Base-by-base conservation (phyloP, 2,329 filamentous ascomycete genomes). In the Hymenoscyphus repandus region DNA sequence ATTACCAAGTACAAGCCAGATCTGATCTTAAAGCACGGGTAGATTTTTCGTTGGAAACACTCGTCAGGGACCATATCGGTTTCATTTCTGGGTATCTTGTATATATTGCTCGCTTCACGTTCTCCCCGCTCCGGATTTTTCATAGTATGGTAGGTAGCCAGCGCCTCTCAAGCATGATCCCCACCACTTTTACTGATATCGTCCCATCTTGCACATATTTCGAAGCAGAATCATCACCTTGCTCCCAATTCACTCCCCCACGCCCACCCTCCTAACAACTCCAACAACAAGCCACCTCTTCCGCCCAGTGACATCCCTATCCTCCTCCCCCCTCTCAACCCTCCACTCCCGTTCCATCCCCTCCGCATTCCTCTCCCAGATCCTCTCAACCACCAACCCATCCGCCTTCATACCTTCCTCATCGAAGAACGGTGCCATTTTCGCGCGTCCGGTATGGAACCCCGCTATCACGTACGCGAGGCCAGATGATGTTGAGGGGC, bases 271-370 rank as follows among this genome's bases (percentile, higher is more conserved):
- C 57, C 58, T 76, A 60, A 84, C 62, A 51, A 77, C 69, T 3
- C 74, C 78, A 50, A 88, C 72, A 4, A 80, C 79, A n/a, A 88
- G 69, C 85, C 86, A 90, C 56, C 81, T 77, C 70, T 89, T 90
- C 60, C 82, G 72, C 63, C 76, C 77, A 1, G 74, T 76, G 3
- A 77, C 68, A 63, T 86, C 77, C 62, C 89, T 68, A 63, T 86
- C 77, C 62, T 89, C 85, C 20, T 68, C 60, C 1, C 82, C 82
- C 6, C 83, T 74, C 61, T 85, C 80, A 55, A 68, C 68, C 12
- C 66, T 68, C 85, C 85, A 90, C 36, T 72, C 72, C 59, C 85
- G 74, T 66, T 85, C 76, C 12, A 65, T 64, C 2, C 85, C 85
- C 47, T 85, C 75, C 12, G 78, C 84, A 64, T 89, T 80, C 65